Evolutionary conservation across 495 filamentous ascomycete species (phyloP), one percentile per base, ranked within the genome.

Genomic region (Recurvomyces mirabilis): DNA sequence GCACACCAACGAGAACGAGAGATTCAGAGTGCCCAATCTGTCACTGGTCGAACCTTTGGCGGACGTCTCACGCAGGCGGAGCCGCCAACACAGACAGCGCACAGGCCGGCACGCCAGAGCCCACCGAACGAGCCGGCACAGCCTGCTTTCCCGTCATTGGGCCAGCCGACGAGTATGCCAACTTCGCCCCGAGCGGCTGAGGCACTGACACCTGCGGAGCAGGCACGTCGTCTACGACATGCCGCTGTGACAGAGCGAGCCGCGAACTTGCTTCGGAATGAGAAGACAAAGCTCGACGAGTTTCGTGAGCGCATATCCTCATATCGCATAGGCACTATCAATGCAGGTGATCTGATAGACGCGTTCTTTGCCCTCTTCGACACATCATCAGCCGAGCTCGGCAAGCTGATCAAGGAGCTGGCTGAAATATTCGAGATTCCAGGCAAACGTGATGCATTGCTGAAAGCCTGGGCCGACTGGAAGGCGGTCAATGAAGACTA

Each of bases 401-500:
- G 88, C 7, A 95, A 87, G 30, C 72, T 96, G 0, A 75, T 96
- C 52, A 84, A 87, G 35, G 93, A 96, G 53, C 78, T 94, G 4
- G 84, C 87, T 15, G 93, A 96, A 3, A 81, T 96, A 17, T 99
- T 87, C 54, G 87, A 96, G 51, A 81, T 88, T 37, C 72, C 79
- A 31, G 56, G 54, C 10, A 95, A 94, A 56, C 75, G 72, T 11
- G 77, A 75, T 9, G 69, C 65, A 2, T 70, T 99, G 1, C 73
- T 83, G 2, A 81, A 76, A 51, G 79, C 87, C 4, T 96, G 87
- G 89, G 83, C 82, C 48, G 84, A 94, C 63, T 93, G 91, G 84
- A 84, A 82, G 12, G 87, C 85, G 9, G 85, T 89, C 55, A 89
- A 94, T 53, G 91, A 95, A 63, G 89, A 98, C 63, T 98, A 95